Base-by-base conservation (phyloP, 2,329 filamentous ascomycete species). In the Catunica adiposa region DNA sequence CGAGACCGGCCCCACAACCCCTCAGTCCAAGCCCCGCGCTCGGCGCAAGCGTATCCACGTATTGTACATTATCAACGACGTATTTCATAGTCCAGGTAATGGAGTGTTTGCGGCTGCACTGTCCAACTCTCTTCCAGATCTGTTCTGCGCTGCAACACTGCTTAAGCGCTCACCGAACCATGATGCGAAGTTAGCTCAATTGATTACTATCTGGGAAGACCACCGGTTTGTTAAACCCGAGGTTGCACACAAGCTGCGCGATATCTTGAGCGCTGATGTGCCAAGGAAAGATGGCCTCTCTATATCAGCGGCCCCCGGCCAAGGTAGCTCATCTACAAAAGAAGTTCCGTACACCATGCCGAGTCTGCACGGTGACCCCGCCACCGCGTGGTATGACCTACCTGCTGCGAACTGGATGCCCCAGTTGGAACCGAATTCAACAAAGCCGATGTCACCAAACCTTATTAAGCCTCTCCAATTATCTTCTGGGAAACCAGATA, bases 351-450 rank as follows among this genome's bases (percentile, higher is more conserved):
- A 80, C 63, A 67, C 83, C 26, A 76, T 94, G 66, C 89, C 89
- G 20, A 73, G 84, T 1, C 78, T 77, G 56, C 89, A 94, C 65
- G 89, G 89, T 42, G 86, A 94, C 64, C 69, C 75, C 1, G 76
- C 78, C 0, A 80, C 76, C 3, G 80, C 84, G 0, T 94, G 84
- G 78, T 85, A 89, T 68, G 87, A 94, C 61, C 71, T 94, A 0
- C 88, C 88, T 0, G 87, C 87, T 1, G 84, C 80, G 1, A 90
- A 86, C 61, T 83, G 89, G 73, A 76, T 94, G 50, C 84, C 84
- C 3, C 82, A 85, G 56, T 80, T 94, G 58, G 78, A 84, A 40
- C 85, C 83, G 3, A 84, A 90, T 63, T 88, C 84, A 0, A 80
- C 79, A 7, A 75, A 78, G 52, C 81, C 87, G 5, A 87, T 95